Conservation (phyloP, 2,329 filamentous ascomycete genomes). For the Xylariaceae sp. region DNA sequence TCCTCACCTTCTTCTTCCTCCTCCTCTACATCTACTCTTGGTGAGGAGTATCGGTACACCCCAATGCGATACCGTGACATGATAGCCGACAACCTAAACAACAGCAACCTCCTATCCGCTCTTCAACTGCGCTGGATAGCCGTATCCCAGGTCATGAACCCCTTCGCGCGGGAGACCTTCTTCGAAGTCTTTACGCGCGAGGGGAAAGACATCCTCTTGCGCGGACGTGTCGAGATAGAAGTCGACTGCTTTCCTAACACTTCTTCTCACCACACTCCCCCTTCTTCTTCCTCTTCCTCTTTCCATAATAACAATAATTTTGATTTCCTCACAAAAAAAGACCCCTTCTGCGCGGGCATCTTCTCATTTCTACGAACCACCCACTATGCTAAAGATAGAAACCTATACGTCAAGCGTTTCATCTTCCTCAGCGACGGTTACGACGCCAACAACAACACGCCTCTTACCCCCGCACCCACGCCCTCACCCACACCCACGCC, state of each 20-base stretch:
- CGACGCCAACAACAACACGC: too few relatives aligned
- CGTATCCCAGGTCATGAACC: conserved; percentile 3
- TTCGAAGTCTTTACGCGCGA: background rate
- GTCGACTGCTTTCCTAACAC: too few relatives aligned
- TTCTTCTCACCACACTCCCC: background rate
- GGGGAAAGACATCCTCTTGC: background rate
- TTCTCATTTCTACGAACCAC: too few relatives aligned
- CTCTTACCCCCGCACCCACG: too few relatives aligned
- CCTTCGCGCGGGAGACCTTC: background rate
- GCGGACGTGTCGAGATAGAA: conserved; percentile 3
- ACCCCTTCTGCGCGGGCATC: too few relatives aligned
- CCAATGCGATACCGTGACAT: conserved; percentile 11
- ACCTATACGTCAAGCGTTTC: conserved; percentile 6
- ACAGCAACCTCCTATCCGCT: background rate
- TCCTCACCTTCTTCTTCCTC: too few relatives aligned
- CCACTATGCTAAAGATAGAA: too few relatives aligned
- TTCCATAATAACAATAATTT: background rate
- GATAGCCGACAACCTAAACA: conserved; percentile 5
- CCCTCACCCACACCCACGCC: too few relatives aligned
- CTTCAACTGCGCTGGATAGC: conserved; percentile 8
- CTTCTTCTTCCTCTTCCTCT: background rate
- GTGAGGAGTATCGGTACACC: too few relatives aligned
- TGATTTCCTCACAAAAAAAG: too few relatives aligned
- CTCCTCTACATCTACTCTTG: too few relatives aligned
- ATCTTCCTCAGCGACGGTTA: conserved; percentile 7